These are phyloP conservation scores for Fonsecaea erecta DNA, from an alignment of 2,329 filamentous ascomycete genomes.

Conservation along the genomic window DNA sequence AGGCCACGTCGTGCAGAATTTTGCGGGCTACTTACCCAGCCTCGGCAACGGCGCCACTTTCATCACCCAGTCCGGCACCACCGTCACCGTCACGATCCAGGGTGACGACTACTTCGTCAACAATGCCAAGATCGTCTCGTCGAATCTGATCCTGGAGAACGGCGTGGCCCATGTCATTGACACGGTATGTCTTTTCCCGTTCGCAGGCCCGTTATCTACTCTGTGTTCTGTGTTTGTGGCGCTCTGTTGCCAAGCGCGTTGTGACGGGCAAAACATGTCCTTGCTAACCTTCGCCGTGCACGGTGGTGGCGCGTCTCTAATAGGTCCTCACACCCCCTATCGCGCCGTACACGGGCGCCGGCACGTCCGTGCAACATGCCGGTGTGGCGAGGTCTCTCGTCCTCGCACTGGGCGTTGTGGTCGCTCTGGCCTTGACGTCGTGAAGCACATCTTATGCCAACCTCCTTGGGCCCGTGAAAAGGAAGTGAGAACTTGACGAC, in stretches of 20 bases:
- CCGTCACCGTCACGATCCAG: conserved; percentile 12
- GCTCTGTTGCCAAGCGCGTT: too few relatives aligned
- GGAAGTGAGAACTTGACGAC: too few relatives aligned
- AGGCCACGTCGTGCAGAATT: conserved; percentile 8
- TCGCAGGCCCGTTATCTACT: too few relatives aligned
- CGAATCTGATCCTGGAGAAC: conserved; percentile 18
- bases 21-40: conserved; percentile 10
- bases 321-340: conserved; percentile 8
- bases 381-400: background rate
- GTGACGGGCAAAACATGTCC: too few relatives aligned
- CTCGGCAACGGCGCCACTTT: conserved; percentile 3
- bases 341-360: conserved; percentile 11
- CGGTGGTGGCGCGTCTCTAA: background rate
- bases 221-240: background rate
- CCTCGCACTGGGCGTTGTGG: background rate
- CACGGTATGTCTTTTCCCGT: background rate
- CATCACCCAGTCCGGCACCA: conserved; percentile 8
- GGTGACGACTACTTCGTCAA: conserved; percentile 17
- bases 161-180: conserved; percentile 14
- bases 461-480: too few relatives aligned
- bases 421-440: conserved; percentile 2
- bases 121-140: conserved; percentile 14
- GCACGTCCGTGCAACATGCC: background rate
- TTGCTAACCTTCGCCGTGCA: background rate
- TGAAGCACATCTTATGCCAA: too few relatives aligned